These are phyloP conservation scores for Epichloe amarillans DNA, from an alignment of 2,329 filamentous ascomycete genomes.

Conservation along the genomic window DNA sequence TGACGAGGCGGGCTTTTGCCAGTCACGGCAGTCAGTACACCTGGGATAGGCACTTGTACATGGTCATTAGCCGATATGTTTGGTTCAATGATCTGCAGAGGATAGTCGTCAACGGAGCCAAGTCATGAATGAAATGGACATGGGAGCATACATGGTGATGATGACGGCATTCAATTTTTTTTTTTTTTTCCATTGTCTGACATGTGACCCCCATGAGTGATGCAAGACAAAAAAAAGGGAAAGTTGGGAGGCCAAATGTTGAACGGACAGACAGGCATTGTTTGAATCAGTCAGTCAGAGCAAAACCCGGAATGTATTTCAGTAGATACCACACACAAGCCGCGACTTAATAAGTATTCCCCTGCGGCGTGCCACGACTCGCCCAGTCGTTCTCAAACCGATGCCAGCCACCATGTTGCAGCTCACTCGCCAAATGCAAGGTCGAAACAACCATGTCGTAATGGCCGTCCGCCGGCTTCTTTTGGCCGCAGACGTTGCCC, in stretches of 20 bases:
- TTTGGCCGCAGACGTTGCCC: constrained; percentile 42
- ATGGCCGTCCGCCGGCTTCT: constrained; percentile 34
- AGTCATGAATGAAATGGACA: not conserved
- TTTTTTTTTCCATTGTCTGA: not conserved
- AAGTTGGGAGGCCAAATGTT: not conserved
- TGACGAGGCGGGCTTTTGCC: constrained; percentile 23
- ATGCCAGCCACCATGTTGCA: constrained; percentile 37
- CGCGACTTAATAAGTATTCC: constrained; percentile 17
- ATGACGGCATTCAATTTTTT: not conserved
- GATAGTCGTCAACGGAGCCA: constrained; percentile 2
- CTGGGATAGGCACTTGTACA: constrained; percentile 26
- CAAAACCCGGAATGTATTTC: no score
- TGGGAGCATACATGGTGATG: not conserved
- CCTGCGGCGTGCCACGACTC: constrained; percentile 11
- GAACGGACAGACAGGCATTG: not conserved
- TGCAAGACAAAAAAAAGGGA: not conserved
- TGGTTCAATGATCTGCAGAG: constrained; percentile 23
- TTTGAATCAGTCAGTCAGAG: no score
- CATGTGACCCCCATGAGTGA: no score
- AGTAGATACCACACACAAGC: no score
- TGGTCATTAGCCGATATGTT: constrained; percentile 25
- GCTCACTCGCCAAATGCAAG: constrained; percentile 38
- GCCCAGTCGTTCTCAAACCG: constrained; percentile 39
- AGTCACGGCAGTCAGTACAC: constrained; percentile 26
- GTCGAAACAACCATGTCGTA: constrained; percentile 44